Evolutionary conservation across 163 green algal species (phyloP).

Genomic region (Chlorella variabilis): DNA sequence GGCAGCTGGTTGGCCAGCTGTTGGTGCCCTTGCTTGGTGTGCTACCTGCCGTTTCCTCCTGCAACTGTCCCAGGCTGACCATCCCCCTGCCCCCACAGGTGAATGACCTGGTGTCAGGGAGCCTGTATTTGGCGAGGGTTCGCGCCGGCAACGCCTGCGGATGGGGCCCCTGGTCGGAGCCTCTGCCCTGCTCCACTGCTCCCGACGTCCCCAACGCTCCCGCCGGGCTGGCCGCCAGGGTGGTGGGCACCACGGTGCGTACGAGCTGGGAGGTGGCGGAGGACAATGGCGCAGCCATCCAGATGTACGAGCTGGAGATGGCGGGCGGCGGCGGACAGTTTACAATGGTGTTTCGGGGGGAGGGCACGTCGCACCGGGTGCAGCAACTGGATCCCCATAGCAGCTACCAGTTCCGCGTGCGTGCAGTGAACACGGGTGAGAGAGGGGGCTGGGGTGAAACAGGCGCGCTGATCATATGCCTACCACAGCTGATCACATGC

Average conservation of each 20-base stretch:
- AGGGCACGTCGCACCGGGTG: background rate
- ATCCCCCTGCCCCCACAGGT: too few relatives aligned
- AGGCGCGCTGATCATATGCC: too few relatives aligned
- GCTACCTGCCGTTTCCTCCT: too few relatives aligned
- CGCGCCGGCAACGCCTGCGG: conserved; percentile 60
- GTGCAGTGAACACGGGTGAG: conserved; percentile 51
- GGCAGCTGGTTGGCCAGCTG: too few relatives aligned
- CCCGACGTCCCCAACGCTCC: conserved; percentile 55
- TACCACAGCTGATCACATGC: too few relatives aligned
- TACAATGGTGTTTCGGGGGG: background rate
- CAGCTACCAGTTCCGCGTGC: conserved; percentile 59
- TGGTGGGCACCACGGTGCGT: conserved; percentile 46
- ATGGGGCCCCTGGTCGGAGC: conserved; percentile 45
- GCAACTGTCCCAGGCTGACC: too few relatives aligned
- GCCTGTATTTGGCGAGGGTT: conserved; percentile 57
- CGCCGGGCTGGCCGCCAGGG: conserved; percentile 16
- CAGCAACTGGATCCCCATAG: conserved; percentile 12
- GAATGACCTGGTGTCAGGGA: conserved; percentile 49
- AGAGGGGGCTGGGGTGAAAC: too few relatives aligned
- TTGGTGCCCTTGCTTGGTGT: too few relatives aligned
- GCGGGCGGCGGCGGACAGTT: background rate
- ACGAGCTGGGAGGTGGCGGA: conserved; percentile 23
- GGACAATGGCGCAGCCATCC: conserved; percentile 43
- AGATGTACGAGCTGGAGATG: conserved; percentile 39
- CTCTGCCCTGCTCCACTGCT: conserved; percentile 37